Evolutionary conservation across 805 yeast species (phyloP).

Genomic region (Starmera dryadoides): DNA sequence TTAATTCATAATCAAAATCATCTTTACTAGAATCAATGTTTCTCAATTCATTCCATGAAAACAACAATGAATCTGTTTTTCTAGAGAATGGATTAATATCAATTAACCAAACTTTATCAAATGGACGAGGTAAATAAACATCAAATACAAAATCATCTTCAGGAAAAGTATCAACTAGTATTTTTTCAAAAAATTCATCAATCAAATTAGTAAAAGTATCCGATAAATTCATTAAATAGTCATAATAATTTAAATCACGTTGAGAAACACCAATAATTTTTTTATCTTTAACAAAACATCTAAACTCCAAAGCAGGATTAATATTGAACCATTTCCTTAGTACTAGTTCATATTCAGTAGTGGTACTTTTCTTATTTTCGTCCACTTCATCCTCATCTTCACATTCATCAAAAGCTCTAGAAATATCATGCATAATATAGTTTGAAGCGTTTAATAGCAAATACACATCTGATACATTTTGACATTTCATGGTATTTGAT

Average conservation of each 20-base stretch:
- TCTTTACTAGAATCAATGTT: constrained; percentile 22
- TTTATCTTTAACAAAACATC: constrained; percentile 69
- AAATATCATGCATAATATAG: constrained; percentile 79
- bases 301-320: constrained; percentile 87
- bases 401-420: constrained; percentile 49
- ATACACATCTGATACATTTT: constrained; percentile 66
- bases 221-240: constrained; percentile 50
- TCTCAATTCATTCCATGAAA: constrained; percentile 76
- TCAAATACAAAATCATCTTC: constrained; percentile 64
- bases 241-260: constrained; percentile 80
- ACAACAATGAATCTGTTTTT: constrained; percentile 71
- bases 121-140: constrained; percentile 75
- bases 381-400: constrained; percentile 24
- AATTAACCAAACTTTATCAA: constrained; percentile 54
- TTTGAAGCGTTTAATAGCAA: constrained; percentile 79
- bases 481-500: constrained; percentile 68
- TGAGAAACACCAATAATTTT: constrained; percentile 71
- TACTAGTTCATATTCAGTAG: constrained; percentile 52
- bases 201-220: constrained; percentile 41
- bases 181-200: constrained; percentile 45
- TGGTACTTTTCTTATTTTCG: constrained; percentile 9
- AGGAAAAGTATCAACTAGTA: constrained; percentile 41
- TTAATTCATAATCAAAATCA: constrained; percentile 38
- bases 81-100: constrained; percentile 85
- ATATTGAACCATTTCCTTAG: constrained; percentile 76